A percentile compares a stretch with the other conserved stretches of the same genome.
phyloP scores from a whole-genome alignment of 164 flowering plant genomes.

The Tetrastigma voinierianum region DNA sequence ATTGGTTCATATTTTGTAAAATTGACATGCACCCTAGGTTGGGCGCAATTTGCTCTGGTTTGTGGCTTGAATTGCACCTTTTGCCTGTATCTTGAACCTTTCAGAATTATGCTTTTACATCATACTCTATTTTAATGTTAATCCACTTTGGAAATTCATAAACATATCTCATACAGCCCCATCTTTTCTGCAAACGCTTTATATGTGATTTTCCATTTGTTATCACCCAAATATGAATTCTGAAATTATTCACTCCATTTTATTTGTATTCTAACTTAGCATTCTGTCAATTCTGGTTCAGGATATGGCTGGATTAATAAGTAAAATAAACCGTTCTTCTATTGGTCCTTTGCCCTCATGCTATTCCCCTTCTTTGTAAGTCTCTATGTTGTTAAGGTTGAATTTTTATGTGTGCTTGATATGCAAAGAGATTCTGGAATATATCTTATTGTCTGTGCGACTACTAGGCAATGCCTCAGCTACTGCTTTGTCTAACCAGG shows the following conservation, averaged over 20 bases:
- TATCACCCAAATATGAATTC: background rate
- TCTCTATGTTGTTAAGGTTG: conserved; percentile 6
- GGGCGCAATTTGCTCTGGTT: too few species aligned
- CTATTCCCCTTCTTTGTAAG: conserved; percentile 94
- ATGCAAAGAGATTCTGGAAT: background rate
- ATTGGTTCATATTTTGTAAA: too few species aligned
- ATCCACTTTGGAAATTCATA: too few species aligned
- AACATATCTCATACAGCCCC: too few species aligned
- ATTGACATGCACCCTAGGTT: too few species aligned
- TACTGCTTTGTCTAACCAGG: background rate
- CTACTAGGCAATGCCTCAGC: background rate
- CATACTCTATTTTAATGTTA: too few species aligned
- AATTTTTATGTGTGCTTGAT: background rate
- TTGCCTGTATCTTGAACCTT: too few species aligned
- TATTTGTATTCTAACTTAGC: background rate
- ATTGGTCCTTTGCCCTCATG: conserved; percentile 95
- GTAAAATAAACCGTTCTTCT: conserved; percentile 94
- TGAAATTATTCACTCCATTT: background rate
- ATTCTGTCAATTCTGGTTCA: conserved; percentile 33
- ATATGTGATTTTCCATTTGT: too few species aligned
- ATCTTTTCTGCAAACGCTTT: too few species aligned
- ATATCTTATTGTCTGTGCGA: background rate
- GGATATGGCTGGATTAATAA: conserved; percentile 99
- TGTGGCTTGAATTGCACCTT: too few species aligned
- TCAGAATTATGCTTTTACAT: too few species aligned